Conservation (phyloP, 805 yeast genomes). For the Wickerhamiella kurtzmanii region DNA sequence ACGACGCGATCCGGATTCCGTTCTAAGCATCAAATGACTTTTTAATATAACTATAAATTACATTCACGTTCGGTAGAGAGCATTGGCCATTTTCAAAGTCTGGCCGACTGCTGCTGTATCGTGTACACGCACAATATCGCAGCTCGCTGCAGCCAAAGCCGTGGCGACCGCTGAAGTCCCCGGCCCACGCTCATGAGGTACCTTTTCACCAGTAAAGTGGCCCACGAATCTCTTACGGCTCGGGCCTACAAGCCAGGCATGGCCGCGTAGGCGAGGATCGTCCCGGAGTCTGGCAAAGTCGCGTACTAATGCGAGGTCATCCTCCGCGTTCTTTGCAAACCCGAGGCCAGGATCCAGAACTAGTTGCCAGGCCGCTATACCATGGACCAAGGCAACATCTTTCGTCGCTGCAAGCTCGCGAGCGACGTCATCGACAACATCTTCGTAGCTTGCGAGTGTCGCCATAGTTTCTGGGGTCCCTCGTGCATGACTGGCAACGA, state of each 20-base stretch:
- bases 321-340: constrained; percentile 70
- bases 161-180: constrained; percentile 69
- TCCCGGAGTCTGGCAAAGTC: constrained; percentile 21
- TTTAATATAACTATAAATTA: too few species aligned
- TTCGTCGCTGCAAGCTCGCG: constrained; percentile 51
- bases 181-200: constrained; percentile 47
- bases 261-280: constrained; percentile 16
- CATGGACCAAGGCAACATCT: constrained; percentile 40
- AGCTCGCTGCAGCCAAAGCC: constrained; percentile 57
- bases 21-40: too few species aligned
- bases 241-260: constrained; percentile 68
- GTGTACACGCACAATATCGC: constrained; percentile 81
- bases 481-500: constrained; percentile 71
- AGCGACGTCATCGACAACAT: constrained; percentile 44
- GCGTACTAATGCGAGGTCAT: constrained; percentile 54
- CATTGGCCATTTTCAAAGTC: constrained; percentile 54
- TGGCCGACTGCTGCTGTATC: constrained; percentile 52
- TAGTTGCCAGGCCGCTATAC: constrained; percentile 80
- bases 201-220: constrained; percentile 42
- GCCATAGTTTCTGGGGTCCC: constrained; percentile 72
- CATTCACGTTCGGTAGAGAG: constrained; percentile 37
- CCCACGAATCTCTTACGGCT: constrained; percentile 85
- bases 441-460: constrained; percentile 38
- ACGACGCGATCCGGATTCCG: not conserved
- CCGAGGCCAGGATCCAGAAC: constrained; percentile 93